A percentile compares a stretch with the other conserved stretches of the same genome.
These are phyloP conservation scores for Saksenaea oblongispora DNA, from an alignment of 371 early-diverging fungal genomes.

Conservation along the genomic window DNA sequence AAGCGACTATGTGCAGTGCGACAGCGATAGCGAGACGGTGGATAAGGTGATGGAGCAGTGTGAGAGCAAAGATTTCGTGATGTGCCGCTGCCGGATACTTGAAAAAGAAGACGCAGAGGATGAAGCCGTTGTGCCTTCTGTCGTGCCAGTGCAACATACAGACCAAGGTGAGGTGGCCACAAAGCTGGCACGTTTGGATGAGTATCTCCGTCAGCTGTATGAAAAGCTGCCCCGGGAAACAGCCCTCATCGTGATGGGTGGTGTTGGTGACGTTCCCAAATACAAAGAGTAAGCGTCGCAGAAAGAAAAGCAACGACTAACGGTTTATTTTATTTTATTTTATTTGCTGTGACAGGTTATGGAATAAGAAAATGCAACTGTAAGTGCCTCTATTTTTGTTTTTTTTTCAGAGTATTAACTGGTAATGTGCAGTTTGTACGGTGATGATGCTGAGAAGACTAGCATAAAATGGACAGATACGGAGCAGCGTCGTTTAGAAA, in stretches of 20 bases:
- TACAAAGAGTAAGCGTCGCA: constrained; percentile 29
- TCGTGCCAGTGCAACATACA: constrained; percentile 1
- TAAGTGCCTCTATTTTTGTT: neutral
- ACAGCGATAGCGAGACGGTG: constrained; percentile 29
- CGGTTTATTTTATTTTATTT: neutral
- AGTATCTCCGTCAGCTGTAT: constrained; percentile 39
- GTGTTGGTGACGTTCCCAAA: constrained; percentile 47
- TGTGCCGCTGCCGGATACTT: constrained; percentile 23
- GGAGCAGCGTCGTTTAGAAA: constrained; percentile 11
- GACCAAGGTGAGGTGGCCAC: constrained; percentile 3
- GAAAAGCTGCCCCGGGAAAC: constrained; percentile 45
- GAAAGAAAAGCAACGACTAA: neutral
- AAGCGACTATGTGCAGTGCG: constrained; percentile 26
- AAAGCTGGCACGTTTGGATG: constrained; percentile 31
- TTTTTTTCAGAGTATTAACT: neutral
- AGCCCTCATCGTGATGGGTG: constrained; percentile 50
- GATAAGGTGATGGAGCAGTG: constrained; percentile 26
- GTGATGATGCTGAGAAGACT: neutral
- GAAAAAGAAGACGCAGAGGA: neutral
- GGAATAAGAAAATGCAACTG: neutral
- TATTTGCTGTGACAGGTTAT: neutral
- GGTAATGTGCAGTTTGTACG: neutral
- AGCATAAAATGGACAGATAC: constrained; percentile 6
- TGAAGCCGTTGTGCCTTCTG: constrained; percentile 7
- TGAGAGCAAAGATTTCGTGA: constrained; percentile 26